Conservation (phyloP, 2,329 filamentous ascomycete genomes). For the Pleomassaria siparia region DNA sequence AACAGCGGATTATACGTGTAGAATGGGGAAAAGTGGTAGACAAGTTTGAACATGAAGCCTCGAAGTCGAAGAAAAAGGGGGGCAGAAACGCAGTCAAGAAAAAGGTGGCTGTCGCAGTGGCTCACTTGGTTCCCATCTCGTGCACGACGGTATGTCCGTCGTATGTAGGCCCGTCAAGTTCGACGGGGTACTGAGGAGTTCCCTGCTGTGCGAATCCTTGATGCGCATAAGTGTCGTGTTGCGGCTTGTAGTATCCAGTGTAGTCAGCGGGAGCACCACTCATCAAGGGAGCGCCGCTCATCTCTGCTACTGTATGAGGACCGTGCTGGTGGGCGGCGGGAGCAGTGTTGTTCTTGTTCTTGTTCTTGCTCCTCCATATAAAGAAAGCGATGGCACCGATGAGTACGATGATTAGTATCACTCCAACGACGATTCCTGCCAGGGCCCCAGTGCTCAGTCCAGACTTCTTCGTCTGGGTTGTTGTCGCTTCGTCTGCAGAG, state of each 20-base stretch:
- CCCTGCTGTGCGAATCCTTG: too few relatives aligned
- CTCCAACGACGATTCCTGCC: slow-evolving; percentile 59
- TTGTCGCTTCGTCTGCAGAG: neutral
- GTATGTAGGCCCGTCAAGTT: neutral
- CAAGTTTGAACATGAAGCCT: neutral
- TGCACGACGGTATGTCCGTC: neutral
- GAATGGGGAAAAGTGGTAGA: neutral
- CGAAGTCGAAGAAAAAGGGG: too few relatives aligned
- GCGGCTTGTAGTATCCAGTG: slow-evolving; percentile 1
- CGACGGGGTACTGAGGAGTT: neutral
- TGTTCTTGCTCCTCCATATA: slow-evolving; percentile 25
- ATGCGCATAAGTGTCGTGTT: neutral
- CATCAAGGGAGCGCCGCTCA: neutral
- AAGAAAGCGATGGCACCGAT: slow-evolving; percentile 60
- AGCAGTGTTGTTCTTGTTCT: neutral
- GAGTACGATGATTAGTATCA: slow-evolving; percentile 57
- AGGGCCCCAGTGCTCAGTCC: slow-evolving; percentile 36
- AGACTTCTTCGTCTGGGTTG: neutral
- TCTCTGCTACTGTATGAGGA: too few relatives aligned
- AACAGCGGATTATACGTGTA: neutral
- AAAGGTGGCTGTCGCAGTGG: too few relatives aligned
- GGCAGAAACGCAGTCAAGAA: too few relatives aligned
- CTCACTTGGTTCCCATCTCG: neutral
- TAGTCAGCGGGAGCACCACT: neutral
- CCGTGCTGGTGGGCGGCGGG: too few relatives aligned